Conservation (phyloP, 169 alveolate species). For the Babesia bigemina region DNA sequence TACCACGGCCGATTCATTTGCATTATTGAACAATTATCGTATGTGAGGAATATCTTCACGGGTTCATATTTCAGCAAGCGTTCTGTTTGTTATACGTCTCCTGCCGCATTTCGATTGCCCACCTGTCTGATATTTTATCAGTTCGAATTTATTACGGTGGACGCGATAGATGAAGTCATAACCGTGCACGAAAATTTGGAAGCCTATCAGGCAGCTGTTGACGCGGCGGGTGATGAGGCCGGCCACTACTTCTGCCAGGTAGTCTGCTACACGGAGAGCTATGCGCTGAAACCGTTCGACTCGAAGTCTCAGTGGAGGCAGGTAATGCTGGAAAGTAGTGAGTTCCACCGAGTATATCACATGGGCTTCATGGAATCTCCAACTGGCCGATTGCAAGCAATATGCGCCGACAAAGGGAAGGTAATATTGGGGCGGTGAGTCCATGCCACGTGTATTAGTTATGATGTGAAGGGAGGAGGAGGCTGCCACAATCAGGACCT, state of each 20-base stretch:
- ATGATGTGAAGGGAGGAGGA: conserved; percentile 74
- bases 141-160: conserved; percentile 62
- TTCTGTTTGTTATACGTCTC: too few species aligned
- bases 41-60: neutral
- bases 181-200: conserved; percentile 45
- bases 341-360: conserved; percentile 51
- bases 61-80: too few species aligned
- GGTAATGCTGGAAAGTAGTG: conserved; percentile 63
- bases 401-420: neutral
- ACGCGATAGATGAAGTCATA: conserved; percentile 53
- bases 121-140: neutral
- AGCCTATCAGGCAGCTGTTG: conserved; percentile 45
- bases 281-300: conserved; percentile 55
- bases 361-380: neutral
- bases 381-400: neutral
- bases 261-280: conserved; percentile 40
- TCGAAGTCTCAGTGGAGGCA: conserved; percentile 41
- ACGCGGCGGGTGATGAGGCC: conserved; percentile 50
- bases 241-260: conserved; percentile 47
- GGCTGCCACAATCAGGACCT: conserved; percentile 69
- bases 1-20: neutral
- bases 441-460: too few species aligned
- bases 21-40: neutral
- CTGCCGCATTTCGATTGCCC: too few species aligned
- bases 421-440: conserved; percentile 39